These are phyloP conservation scores for Populus davidiana DNA, from an alignment of 345 rosid genomes.

Conservation along the genomic window DNA sequence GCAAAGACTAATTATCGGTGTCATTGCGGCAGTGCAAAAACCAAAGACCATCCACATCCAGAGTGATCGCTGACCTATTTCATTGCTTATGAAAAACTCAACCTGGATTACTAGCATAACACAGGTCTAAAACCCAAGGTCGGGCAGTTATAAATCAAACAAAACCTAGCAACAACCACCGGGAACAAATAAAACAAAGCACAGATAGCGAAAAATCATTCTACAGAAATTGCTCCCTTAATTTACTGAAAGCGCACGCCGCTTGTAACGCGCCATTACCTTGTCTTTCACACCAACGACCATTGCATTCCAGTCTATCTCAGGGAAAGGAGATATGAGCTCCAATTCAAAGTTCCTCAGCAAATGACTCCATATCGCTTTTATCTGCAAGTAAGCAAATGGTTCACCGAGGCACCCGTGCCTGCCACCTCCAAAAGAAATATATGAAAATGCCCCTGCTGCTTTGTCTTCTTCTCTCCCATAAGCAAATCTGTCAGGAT, in stretches of 20 bases:
- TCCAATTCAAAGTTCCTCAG: slow-evolving; percentile 89
- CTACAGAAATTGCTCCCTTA: neutral
- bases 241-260: slow-evolving; percentile 20
- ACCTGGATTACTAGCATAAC: neutral
- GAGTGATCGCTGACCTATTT: neutral
- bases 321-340: slow-evolving; percentile 88
- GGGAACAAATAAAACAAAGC: neutral
- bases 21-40: neutral
- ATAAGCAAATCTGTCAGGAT: slow-evolving; percentile 71
- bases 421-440: slow-evolving; percentile 94
- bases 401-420: slow-evolving; percentile 99
- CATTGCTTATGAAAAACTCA: neutral
- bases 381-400: slow-evolving; percentile 94
- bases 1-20: neutral
- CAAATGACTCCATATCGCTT: slow-evolving; percentile 97
- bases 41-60: neutral
- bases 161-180: slow-evolving; percentile 2
- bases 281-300: slow-evolving; percentile 96
- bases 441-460: slow-evolving; percentile 85
- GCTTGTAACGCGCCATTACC: slow-evolving; percentile 90
- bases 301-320: slow-evolving; percentile 99
- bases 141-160: neutral
- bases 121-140: neutral
- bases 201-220: slow-evolving; percentile 1
- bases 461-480: slow-evolving; percentile 97